A percentile compares a stretch with the other conserved stretches of the same genome.
phyloP scores from a whole-genome alignment of 2,329 filamentous ascomycete genomes.

The Elsinoe fawcettii region DNA sequence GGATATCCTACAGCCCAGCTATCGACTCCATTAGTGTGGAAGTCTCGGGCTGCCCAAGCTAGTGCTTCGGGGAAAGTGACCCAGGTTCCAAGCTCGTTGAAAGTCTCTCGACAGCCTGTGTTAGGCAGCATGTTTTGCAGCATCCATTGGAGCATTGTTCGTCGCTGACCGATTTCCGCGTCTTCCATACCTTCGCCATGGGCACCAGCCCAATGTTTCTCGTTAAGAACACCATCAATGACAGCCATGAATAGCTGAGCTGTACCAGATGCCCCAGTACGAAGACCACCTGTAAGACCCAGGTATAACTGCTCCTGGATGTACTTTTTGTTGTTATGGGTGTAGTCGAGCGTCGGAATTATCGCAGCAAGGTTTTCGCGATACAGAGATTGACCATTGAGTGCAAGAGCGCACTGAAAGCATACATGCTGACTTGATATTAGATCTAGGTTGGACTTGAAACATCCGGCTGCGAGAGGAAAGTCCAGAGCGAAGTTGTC shows the following conservation, averaged over 20 bases:
- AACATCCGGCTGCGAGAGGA: background rate
- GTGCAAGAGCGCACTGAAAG: background rate
- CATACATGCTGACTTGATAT: background rate
- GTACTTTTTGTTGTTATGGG: background rate
- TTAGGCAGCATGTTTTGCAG: background rate
- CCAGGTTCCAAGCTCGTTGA: background rate
- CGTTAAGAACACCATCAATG: background rate
- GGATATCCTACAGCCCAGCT: conserved; percentile 1
- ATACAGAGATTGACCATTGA: background rate
- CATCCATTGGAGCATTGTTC: background rate
- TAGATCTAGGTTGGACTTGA: background rate
- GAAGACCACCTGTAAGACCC: background rate
- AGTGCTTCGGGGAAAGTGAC: conserved; percentile 6
- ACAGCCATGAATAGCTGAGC: conserved; percentile 4
- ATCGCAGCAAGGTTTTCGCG: background rate
- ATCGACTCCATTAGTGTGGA: background rate
- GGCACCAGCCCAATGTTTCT: background rate
- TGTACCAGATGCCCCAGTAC: background rate
- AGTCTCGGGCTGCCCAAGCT: background rate
- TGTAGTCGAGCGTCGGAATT: background rate
- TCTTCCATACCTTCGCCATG: background rate
- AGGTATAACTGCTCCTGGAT: background rate
- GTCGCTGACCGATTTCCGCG: background rate
- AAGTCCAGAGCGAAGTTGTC: conserved; percentile 7
- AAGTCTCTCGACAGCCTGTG: background rate